Evolutionary conservation across 163 green algal species (phyloP).

Genomic region (Chlamydomonas reinhardtii): DNA sequence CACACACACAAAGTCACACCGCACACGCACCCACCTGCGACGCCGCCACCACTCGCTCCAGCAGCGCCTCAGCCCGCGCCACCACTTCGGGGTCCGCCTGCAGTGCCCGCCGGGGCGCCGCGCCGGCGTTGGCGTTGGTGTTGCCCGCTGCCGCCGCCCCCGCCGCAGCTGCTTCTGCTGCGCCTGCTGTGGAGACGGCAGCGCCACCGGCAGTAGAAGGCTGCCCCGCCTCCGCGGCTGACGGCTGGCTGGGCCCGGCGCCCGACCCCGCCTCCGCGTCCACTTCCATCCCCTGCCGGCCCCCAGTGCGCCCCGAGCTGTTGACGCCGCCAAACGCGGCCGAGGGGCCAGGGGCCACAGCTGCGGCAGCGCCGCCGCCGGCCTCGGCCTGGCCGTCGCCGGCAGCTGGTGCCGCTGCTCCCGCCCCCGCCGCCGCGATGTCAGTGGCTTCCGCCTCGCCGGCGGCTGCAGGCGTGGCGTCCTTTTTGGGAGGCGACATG

Average conservation of each 20-base stretch:
- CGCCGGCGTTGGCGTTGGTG: not conserved
- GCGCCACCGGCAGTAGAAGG: not conserved
- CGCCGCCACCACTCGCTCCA: slow-evolving; percentile 48
- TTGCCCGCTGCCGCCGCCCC: not conserved
- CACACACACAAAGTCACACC: no score
- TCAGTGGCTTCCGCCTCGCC: not conserved
- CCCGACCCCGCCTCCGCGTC: not conserved
- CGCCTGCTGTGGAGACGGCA: not conserved
- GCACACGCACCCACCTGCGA: no score
- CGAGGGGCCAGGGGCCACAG: not conserved
- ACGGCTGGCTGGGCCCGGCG: not conserved
- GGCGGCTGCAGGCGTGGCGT: not conserved
- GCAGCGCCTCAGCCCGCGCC: slow-evolving; percentile 41
- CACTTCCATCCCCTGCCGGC: not conserved
- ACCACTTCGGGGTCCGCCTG: slow-evolving; percentile 15
- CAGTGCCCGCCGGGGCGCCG: not conserved
- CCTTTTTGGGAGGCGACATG: not conserved
- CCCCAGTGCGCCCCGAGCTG: not conserved
- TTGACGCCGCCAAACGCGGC: not conserved
- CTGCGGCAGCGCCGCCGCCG: not conserved
- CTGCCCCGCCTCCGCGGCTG: not conserved
- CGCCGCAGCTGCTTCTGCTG: not conserved
- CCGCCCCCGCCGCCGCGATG: not conserved
- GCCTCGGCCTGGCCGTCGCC: not conserved
- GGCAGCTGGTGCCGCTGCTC: not conserved